These are phyloP conservation scores for Agapanthus africanus DNA, from an alignment of 106 monocot species.

Conservation along the genomic window DNA sequence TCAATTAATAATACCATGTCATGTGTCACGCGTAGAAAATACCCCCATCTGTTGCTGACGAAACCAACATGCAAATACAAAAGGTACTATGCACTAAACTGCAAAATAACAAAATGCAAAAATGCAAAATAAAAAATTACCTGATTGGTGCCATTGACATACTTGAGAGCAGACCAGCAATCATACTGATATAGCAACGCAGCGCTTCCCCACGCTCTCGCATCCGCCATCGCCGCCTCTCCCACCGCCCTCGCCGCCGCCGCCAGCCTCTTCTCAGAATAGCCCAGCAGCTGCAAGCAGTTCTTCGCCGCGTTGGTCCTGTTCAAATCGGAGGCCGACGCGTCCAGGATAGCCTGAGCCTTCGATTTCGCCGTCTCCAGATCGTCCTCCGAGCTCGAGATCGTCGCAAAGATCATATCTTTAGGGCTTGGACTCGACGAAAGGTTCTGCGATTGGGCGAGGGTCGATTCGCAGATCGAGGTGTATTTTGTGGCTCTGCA, in stretches of 20 bases:
- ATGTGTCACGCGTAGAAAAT: no score
- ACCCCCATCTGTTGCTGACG: no score
- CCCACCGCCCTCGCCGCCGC: conserved; percentile 13
- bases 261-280: conserved; percentile 43
- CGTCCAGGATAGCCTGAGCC: conserved; percentile 32
- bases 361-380: conserved; percentile 14
- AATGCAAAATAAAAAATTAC: conserved; percentile 2
- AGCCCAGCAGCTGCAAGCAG: conserved; percentile 53
- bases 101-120: no score
- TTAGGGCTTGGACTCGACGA: conserved; percentile 23
- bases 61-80: no score
- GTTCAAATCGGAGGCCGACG: conserved; percentile 39
- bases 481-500: conserved; percentile 43
- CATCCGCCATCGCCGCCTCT: conserved; percentile 10
- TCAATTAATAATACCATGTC: no score
- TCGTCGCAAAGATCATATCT: conserved; percentile 16
- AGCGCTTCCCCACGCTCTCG: conserved; percentile 43
- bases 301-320: conserved; percentile 55
- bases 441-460: conserved; percentile 19
- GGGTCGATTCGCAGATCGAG: conserved; percentile 25
- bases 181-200: conserved; percentile 65
- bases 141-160: conserved; percentile 47
- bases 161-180: conserved; percentile 61
- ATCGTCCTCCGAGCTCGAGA: conserved; percentile 10
- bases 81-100: no score